phyloP scores from a whole-genome alignment of 2,329 filamentous ascomycete genomes.

The Colletotrichum sp. region DNA sequence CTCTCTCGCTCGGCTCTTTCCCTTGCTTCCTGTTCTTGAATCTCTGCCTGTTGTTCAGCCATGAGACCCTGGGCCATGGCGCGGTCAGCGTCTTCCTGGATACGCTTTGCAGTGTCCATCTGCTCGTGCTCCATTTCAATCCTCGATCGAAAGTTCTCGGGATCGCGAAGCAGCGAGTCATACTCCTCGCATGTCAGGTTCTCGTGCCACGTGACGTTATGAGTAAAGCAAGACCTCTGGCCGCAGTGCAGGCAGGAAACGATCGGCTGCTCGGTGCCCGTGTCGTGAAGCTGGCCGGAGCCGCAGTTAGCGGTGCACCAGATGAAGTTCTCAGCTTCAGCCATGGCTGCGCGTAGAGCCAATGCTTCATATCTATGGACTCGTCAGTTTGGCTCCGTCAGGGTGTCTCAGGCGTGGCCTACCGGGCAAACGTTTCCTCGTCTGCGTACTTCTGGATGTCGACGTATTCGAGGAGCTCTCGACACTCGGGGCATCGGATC shows the following conservation, averaged over 20 bases:
- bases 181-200: slow-evolving; percentile 48
- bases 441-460: slow-evolving; percentile 52
- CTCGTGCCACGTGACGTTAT: slow-evolving; percentile 47
- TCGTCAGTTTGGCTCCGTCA: not conserved
- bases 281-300: slow-evolving; percentile 56
- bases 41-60: slow-evolving; percentile 33
- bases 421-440: slow-evolving; percentile 47
- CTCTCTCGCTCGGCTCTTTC: slow-evolving; percentile 28
- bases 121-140: slow-evolving; percentile 46
- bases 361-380: slow-evolving; percentile 47
- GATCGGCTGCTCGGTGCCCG: slow-evolving; percentile 41
- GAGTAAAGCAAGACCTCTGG: slow-evolving; percentile 47
- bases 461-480: slow-evolving; percentile 42
- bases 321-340: slow-evolving; percentile 48
- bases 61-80: slow-evolving; percentile 35
- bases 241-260: slow-evolving; percentile 45
- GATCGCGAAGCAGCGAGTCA: slow-evolving; percentile 41
- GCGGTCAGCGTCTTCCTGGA: slow-evolving; percentile 52
- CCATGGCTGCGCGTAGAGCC: slow-evolving; percentile 46
- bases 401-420: not conserved
- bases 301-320: slow-evolving; percentile 60
- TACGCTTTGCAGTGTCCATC: slow-evolving; percentile 48
- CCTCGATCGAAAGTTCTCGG: slow-evolving; percentile 40
- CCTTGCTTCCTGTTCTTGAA: slow-evolving; percentile 25
- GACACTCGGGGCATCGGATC: slow-evolving; percentile 59